Conservation (phyloP, 2,329 filamentous ascomycete genomes). For the Tolypocladium inflatum region DNA sequence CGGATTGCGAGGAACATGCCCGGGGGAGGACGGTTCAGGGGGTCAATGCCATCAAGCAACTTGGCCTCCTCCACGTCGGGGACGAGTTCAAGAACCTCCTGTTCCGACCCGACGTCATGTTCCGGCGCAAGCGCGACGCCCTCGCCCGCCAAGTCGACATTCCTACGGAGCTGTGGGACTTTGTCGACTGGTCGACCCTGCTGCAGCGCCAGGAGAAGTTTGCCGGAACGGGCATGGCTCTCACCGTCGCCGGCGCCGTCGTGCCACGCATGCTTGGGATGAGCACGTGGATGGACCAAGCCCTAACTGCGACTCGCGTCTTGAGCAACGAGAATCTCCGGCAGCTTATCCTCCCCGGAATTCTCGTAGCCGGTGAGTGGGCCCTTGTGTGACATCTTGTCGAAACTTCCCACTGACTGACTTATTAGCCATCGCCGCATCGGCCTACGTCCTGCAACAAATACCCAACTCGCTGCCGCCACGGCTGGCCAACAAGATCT, state of each 20-base stretch:
- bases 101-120: conserved; percentile 92
- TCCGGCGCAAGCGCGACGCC: conserved; percentile 70
- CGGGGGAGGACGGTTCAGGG: conserved; percentile 66
- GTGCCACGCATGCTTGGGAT: conserved; percentile 75
- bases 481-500: conserved; percentile 77
- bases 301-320: conserved; percentile 69
- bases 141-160: conserved; percentile 80
- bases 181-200: conserved; percentile 77
- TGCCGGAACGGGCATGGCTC: conserved; percentile 85
- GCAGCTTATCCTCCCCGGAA: conserved; percentile 69
- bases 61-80: conserved; percentile 81
- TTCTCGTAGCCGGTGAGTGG: conserved; percentile 65
- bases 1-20: conserved; percentile 77
- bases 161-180: conserved; percentile 82
- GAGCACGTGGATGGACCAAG: conserved; percentile 82
- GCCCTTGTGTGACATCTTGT: not conserved
- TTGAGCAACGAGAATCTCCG: conserved; percentile 74
- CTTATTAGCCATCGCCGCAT: conserved; percentile 56
- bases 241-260: conserved; percentile 82
- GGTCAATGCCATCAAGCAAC: conserved; percentile 78
- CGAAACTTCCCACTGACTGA: not conserved
- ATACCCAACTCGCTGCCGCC: conserved; percentile 85
- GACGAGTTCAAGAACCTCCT: conserved; percentile 77
- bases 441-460: conserved; percentile 73
- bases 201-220: conserved; percentile 91